Percentiles rank a stretch among this genome's conserved stretches.
Conservation (phyloP, 2,329 filamentous ascomycete species). For the Aureobasidium pullulans region DNA sequence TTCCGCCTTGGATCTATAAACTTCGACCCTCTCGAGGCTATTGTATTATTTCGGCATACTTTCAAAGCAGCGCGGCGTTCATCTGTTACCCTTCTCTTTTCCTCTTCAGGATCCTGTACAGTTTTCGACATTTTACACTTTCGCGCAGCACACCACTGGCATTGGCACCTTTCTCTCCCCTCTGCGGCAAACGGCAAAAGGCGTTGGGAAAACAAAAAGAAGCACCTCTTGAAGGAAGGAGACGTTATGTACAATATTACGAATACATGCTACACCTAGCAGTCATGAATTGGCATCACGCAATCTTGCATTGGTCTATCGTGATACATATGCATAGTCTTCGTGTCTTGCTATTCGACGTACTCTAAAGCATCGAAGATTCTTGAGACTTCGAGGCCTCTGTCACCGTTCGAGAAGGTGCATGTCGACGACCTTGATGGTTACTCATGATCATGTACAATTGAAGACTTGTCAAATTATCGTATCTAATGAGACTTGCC, state of each 20-base stretch:
- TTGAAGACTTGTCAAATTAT: too few species aligned
- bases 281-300: neutral
- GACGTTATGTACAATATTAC: conserved; percentile 4
- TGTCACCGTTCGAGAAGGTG: too few species aligned
- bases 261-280: neutral
- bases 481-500: too few species aligned
- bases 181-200: neutral
- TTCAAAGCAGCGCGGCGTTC: conserved; percentile 9
- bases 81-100: neutral
- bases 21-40: neutral
- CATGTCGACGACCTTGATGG: too few species aligned
- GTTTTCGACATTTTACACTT: neutral
- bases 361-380: too few species aligned
- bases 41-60: conserved; percentile 12
- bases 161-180: neutral
- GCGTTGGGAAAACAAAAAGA: conserved; percentile 2
- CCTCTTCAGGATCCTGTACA: neutral
- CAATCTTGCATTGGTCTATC: too few species aligned
- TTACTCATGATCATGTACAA: too few species aligned
- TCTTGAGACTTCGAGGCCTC: too few species aligned
- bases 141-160: neutral
- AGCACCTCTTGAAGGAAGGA: neutral
- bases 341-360: too few species aligned
- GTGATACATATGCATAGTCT: too few species aligned
- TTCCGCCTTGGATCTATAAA: neutral